Base-by-base conservation (phyloP, 1,139 yeast species). In the Pichia sp. region DNA sequence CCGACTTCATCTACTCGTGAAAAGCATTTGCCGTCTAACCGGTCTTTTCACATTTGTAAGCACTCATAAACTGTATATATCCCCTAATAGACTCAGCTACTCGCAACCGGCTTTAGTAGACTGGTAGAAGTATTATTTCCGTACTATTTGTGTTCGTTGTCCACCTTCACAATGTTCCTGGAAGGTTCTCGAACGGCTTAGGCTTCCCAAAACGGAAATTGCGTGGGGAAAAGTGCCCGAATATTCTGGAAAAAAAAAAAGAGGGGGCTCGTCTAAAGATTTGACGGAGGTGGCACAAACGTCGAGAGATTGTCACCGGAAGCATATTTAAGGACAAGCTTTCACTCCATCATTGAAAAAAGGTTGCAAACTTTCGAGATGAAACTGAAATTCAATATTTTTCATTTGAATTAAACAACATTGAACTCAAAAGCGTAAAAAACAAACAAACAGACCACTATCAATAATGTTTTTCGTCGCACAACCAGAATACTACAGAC, bases 1-100 rank as follows among this genome's bases (percentile, higher is more conserved):
- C 90, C 4, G 84, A 89, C 40, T 88, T 88, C 64, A 75, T 87
- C 77, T 78, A 79, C 54, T 57, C 60, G 8, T 57, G 26, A 32
- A 16, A 23, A 23, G 26, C 26, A 23, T 23, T 23, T 13, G 31
- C 10, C 44, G 15, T 11, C 26, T 44, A 44, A 13, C 13, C 13
- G 13, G 36, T 32, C 13, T 36, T n/a, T n/a, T n/a, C 7, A 36
- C 26, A 23, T 36, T 36, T 36, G 41, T 36, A 36, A 36, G 41
- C 41, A n/a, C n/a, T n/a, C n/a, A 36, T 6, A 36, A 36, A 11
- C 49, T 46, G 50, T 47, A 36, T 13, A 47, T 36, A 47, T 32
- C 13, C 7, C 15, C 10, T 23, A 7, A 32, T 32, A 23, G 26
- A 23, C 26, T 23, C 26, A 36, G n/a, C 41, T 36, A 36, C n/a